Evolutionary conservation across 2,329 filamentous ascomycete species (phyloP).

Genomic region (Teratosphaeria epicoccoides): DNA sequence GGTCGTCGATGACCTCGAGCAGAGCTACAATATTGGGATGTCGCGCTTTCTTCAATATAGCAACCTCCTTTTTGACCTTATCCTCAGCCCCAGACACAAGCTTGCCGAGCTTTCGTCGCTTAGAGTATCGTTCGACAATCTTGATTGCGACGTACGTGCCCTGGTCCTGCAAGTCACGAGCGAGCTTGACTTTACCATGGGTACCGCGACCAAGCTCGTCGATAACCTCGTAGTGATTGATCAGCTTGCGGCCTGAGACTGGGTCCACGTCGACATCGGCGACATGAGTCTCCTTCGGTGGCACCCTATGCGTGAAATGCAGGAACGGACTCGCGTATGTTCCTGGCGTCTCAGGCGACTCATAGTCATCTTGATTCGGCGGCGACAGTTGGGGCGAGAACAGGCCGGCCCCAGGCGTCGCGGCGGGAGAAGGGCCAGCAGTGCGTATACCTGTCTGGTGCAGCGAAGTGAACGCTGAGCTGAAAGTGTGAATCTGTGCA

Average conservation of each 20-base stretch:
- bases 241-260: conserved; percentile 82
- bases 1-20: conserved; percentile 95
- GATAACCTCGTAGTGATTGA: conserved; percentile 96
- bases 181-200: conserved; percentile 95
- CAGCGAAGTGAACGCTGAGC: conserved; percentile 32
- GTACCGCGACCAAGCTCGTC: conserved; percentile 92
- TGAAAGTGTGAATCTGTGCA: conserved; percentile 30
- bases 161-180: conserved; percentile 60
- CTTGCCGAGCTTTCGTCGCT: conserved; percentile 77
- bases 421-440: conserved; percentile 36
- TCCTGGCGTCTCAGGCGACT: conserved; percentile 26
- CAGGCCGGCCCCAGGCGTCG: conserved; percentile 33
- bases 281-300: conserved; percentile 62
- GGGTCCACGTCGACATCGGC: conserved; percentile 83
- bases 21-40: conserved; percentile 95
- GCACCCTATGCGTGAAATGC: conserved; percentile 39
- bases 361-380: conserved; percentile 16
- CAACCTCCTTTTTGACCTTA: conserved; percentile 91
- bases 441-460: conserved; percentile 32
- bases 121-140: conserved; percentile 93
- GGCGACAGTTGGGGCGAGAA: conserved; percentile 29
- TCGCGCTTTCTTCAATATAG: conserved; percentile 94
- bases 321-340: conserved; percentile 41
- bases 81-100: conserved; percentile 55
- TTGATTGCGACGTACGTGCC: conserved; percentile 85